Evolutionary conservation across 129 eudicot genomes (phyloP), one percentile per base, ranked within the genome.

Genomic region (Centella asiatica): DNA sequence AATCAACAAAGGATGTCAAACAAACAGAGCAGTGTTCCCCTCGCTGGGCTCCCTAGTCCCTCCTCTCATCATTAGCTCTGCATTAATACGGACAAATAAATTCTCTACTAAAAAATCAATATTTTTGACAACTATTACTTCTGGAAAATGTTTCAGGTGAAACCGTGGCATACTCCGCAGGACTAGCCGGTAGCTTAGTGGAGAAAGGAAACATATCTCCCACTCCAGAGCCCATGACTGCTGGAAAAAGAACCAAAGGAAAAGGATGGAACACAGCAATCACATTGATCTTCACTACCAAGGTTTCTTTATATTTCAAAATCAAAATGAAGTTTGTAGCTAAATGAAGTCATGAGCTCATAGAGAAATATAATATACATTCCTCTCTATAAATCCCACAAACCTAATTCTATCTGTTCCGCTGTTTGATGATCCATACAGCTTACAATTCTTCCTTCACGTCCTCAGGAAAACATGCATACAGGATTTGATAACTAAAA

Each of bases 321-420:
- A 31, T n/a, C 5, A 19, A 33, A 19, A 14, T 57, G 36, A 57
- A 33, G 26, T 33, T 34, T 57, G 44, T 57, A 57, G 45, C 62
- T 57, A 55, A 22, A 28, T 18, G 0, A 55, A 32, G 61, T 29
- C 61, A 31, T 28, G 61, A 28, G 13, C 42, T 55, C 18, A 24
- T 9, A 33, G 45, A 57, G 45, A 57, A 32, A 29, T 19, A 57
- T 45, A 57, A 57, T 57, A 19, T 57, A 57, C 62, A 57, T 32
- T 33, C 62, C 32, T 33, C 62, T 57, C 44, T 57, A 33, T 57
- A 57, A 57, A n/a, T 57, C 34, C 37, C 45, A 15, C 44, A 29
- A 19, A 8, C 37, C 50, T 31, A 33, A 17, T 6, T 44, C 25
- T 18, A 27, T 45, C 15, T 48, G 40, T 63, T 32, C 39, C 7